Evolutionary conservation across 1,139 yeast genomes (phyloP).

Genomic region (Zygotorulaspora mrakii): DNA sequence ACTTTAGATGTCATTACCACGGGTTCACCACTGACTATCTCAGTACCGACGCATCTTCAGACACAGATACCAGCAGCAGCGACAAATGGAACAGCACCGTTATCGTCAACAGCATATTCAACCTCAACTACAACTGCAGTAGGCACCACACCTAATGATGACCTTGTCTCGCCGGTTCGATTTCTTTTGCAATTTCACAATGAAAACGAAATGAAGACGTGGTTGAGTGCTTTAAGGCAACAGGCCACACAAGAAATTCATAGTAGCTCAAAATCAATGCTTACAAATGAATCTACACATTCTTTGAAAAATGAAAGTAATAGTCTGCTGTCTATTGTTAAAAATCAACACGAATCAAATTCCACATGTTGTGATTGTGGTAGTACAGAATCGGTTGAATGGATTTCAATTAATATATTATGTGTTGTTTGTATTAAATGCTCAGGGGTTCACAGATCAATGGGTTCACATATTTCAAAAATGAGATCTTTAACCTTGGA

Average conservation of each 20-base stretch:
- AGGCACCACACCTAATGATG: conserved; percentile 1
- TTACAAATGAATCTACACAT: neutral
- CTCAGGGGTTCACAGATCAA: conserved; percentile 68
- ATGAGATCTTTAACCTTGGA: conserved; percentile 81
- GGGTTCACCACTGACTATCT: conserved; percentile 50
- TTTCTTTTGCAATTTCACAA: conserved; percentile 3
- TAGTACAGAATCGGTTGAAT: conserved; percentile 61
- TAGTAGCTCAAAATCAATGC: neutral
- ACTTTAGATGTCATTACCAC: conserved; percentile 51
- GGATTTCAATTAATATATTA: conserved; percentile 78
- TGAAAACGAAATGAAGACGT: conserved; percentile 4
- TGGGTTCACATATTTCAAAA: conserved; percentile 70
- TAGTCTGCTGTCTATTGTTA: conserved; percentile 42
- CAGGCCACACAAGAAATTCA: neutral
- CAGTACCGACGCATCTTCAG: too few relatives aligned
- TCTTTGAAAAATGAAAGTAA: conserved; percentile 6
- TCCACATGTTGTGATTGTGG: conserved; percentile 77
- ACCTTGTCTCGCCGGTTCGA: neutral
- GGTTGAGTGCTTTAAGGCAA: conserved; percentile 2
- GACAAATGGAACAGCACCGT: too few relatives aligned
- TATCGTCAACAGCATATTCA: conserved; percentile 1
- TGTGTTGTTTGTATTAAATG: conserved; percentile 79
- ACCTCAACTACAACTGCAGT: conserved; percentile 2
- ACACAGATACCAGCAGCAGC: too few relatives aligned
- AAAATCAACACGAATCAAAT: conserved; percentile 54